These are phyloP conservation scores for Primulina huaijiensis DNA, from an alignment of 257 asterid genomes.

Conservation along the genomic window DNA sequence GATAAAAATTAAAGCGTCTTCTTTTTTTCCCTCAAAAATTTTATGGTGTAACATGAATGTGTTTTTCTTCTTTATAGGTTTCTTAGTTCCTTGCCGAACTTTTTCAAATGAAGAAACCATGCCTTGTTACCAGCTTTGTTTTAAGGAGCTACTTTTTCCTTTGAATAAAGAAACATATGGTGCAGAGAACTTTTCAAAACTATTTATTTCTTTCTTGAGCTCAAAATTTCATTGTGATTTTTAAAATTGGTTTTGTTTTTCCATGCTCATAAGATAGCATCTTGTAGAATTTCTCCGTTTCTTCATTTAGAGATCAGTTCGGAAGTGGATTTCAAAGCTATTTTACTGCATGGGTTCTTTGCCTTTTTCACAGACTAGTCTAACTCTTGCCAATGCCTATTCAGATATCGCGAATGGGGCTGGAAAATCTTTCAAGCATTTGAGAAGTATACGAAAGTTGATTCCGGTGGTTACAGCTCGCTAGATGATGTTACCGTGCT, in stretches of 20 bases:
- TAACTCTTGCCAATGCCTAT: conserved; percentile 14
- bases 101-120: not conserved
- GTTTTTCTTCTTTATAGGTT: not conserved
- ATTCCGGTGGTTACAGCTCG: conserved; percentile 86
- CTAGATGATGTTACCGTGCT: conserved; percentile 76
- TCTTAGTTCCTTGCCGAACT: not conserved
- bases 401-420: conserved; percentile 97
- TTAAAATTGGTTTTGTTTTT: not conserved
- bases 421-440: conserved; percentile 95
- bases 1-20: not conserved
- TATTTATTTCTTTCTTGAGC: not conserved
- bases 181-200: not conserved
- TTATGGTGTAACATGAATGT: not conserved
- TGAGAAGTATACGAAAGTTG: conserved; percentile 77
- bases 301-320: not conserved
- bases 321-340: not conserved
- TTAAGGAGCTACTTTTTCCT: not conserved
- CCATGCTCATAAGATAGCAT: not conserved
- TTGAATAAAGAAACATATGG: not conserved
- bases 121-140: not conserved
- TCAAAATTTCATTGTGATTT: not conserved
- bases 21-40: too few relatives aligned
- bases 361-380: not conserved
- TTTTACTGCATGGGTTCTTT: not conserved
- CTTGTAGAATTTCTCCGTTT: not conserved